Evolutionary conservation across 768 basidiomycete species (phyloP), one percentile per base, ranked within the genome.

Genomic region (Cyclocybe aegerita): DNA sequence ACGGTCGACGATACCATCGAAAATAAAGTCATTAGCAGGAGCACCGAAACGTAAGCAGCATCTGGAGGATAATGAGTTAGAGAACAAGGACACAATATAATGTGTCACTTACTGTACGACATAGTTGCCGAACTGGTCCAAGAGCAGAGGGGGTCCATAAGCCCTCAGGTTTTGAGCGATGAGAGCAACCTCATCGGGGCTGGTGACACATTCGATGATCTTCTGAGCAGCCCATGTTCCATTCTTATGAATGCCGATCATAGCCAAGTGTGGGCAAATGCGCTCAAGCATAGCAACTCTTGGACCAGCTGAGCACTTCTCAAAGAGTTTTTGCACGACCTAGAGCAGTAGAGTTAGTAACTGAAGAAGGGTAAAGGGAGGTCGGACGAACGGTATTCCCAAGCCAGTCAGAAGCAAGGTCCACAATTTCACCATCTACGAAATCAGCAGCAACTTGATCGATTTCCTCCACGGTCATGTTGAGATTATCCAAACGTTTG

Each of bases 141-240:
- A 81, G 36, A 98, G 81, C 14, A 99, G 78, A 8, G 97, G 93
- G 39, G 97, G 97, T 9, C 90, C 82, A 65, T 96, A 99, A 0
- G 97, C 86, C 52, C 90, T 77, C 52, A 99, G 70, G 64, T 96
- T 90, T 65, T 88, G 86, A 39, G 90, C 84, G 61, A 99, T 85
- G 36, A 96, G 69, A 5, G 77, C 77, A 48, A 94, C 80, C 66
- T 99, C 97, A 48, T 97, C 93, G 12, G 89, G 85, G 31, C 79
- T 86, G 49, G 86, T 82, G 39, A 94, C 90, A 54, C 93, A 96
- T 71, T 98, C 94, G 51, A 98, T 98, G 64, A 97, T 93, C 79
- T 98, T 98, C 70, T 99, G 97, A 3, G 95, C 95, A 2, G 96
- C 96, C 97, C 97, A 98, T 0, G 97, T 99, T 29, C 97, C 97